phyloP scores from a whole-genome alignment of 2,329 filamentous ascomycete genomes.

The Nannizziopsis arthrosporioides region DNA sequence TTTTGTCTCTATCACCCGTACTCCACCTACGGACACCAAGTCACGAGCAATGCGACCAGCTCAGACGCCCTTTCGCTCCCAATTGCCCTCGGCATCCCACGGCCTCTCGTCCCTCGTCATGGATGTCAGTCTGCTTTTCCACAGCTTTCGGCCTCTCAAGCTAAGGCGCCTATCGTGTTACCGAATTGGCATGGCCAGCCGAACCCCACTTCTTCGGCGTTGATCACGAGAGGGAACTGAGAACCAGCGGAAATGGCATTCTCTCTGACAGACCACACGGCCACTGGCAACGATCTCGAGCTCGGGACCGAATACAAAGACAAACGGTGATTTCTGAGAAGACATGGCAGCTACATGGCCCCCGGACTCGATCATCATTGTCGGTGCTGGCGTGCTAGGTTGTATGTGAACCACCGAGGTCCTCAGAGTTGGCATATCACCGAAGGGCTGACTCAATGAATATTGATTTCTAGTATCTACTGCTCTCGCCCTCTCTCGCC shows the following conservation, averaged over 20 bases:
- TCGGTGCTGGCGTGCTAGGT: slow-evolving; percentile 35
- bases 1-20: no score
- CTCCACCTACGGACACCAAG: no score
- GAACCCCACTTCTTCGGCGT: slow-evolving; percentile 2
- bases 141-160: no score
- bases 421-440: not conserved
- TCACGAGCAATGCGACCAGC: no score
- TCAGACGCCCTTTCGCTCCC: no score
- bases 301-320: not conserved
- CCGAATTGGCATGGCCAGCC: not conserved
- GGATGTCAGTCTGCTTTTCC: no score
- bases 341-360: slow-evolving; percentile 16
- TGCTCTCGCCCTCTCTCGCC: slow-evolving; percentile 57
- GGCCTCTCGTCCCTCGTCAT: no score
- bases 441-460: not conserved
- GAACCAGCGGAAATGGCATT: not conserved
- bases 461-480: slow-evolving; percentile 40
- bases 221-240: not conserved
- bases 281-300: not conserved
- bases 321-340: not conserved
- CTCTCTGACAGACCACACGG: no score
- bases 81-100: no score
- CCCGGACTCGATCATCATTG: slow-evolving; percentile 30
- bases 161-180: not conserved
- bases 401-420: slow-evolving; percentile 25